Evolutionary conservation across 805 yeast genomes (phyloP), one percentile per base, ranked within the genome.

Genomic region (Torulaspora indica): DNA sequence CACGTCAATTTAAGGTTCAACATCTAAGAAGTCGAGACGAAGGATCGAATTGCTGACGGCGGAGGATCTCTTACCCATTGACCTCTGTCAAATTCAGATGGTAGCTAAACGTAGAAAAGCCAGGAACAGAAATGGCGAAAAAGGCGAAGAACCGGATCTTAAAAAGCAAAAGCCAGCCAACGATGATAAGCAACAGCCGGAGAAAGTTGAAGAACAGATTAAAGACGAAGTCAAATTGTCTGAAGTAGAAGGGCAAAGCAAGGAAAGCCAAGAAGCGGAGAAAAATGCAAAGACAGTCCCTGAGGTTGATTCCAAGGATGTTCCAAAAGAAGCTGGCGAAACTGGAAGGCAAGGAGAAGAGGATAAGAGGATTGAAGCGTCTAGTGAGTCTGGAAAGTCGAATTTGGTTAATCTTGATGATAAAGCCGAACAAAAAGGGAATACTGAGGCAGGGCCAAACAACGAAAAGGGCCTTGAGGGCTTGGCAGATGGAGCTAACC

Each of bases 381-480:
- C 22, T 20, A 5, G 5, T 4, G 5, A 20, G 22, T 5, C 22
- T 20, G 22, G 5, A 5, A 20, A 20, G 22, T 5, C 22, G 4
- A 20, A 20, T 4, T 20, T 5, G 22, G 5, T 5, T 20, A 5
- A 20, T 20, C 22, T 20, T 5, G 32, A 13, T 57, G 58, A 12
- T 60, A 47, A 7, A 57, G 48, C 14, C 55, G 47, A 8, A 55
- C 66, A 52, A 40, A 58, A 55, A 6, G 56, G 37, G 8, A 58
- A 54, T 24, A 52, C 38, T 9, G 49, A 39, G 7, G 46, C 48
- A 15, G 56, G 48, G 12, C 53, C 56, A 13, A 48, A 15, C 9
- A 9, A 29, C 10, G 34, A 8, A 12, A 13, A 38, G n/a, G 40
- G 29, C 4, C 15, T 15, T n/a, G 14, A 34, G 37, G 35, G 3